Conservation (phyloP, 176 grass and related monocot species). For the Phoenix roebelenii region DNA sequence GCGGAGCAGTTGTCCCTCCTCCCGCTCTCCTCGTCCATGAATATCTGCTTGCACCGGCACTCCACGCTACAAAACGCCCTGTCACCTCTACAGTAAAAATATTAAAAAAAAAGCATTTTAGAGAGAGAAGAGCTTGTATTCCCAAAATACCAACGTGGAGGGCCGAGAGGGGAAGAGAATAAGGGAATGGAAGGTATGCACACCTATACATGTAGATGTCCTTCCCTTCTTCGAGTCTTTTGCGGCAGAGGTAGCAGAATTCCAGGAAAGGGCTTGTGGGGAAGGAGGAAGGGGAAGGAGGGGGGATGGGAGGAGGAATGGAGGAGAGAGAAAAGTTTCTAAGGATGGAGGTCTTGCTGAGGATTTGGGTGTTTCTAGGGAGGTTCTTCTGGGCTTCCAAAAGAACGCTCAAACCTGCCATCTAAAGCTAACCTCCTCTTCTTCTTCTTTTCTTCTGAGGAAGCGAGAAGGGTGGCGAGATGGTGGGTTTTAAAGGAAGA, state of each 20-base stretch:
- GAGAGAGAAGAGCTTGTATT: too few relatives aligned
- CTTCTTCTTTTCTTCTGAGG: neutral
- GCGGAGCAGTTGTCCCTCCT: too few relatives aligned
- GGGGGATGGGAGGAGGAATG: constrained; percentile 1
- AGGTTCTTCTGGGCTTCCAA: constrained; percentile 22
- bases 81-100: constrained; percentile 27
- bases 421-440: neutral
- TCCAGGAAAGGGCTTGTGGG: constrained; percentile 26
- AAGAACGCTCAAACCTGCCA: constrained; percentile 50
- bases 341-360: constrained; percentile 37
- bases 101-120: neutral
- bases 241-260: constrained; percentile 45
- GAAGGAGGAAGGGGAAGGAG: neutral
- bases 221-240: constrained; percentile 29
- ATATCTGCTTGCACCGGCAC: constrained; percentile 49
- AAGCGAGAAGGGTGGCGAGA: neutral
- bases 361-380: constrained; percentile 16
- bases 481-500: too few relatives aligned
- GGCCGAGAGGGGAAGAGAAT: neutral
- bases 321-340: constrained; percentile 4
- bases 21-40: constrained; percentile 34
- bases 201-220: constrained; percentile 77
- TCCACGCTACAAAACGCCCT: constrained; percentile 52
- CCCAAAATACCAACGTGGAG: neutral
- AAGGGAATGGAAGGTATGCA: neutral